Evolutionary conservation across 2,329 filamentous ascomycete species (phyloP), one percentile per base, ranked within the genome.

Genomic region (Venturia pyrina): DNA sequence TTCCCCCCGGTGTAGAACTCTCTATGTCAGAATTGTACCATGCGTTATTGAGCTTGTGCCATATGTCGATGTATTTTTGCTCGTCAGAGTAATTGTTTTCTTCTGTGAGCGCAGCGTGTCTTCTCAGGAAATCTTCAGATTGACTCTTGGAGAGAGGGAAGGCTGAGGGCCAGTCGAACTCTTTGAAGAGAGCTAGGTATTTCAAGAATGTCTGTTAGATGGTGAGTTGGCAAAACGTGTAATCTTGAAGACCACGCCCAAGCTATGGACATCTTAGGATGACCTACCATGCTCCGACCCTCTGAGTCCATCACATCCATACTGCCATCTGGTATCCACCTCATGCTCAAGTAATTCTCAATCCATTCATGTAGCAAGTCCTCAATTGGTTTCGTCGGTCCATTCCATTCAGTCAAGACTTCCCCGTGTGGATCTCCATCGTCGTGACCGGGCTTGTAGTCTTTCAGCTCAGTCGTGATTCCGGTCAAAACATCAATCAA

Each of bases 371-470:
- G 53, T 11, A 59, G 32, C 53, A 59, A 37, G 10, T 37, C 53
- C 21, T 59, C 53, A 37, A 59, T 37, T 2, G 28, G 28, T 13
- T 59, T 59, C 32, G 21, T 37, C 13, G 53, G 53, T n/a, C 53
- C 53, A 15, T 59, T 59, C 28, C 32, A 59, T 59, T 59, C 53
- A 37, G 53, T 59, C 53, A 59, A 40, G 32, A 59, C 19, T 37
- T 59, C n/a, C n/a, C 53, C 53, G n/a, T 59, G 53, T 19, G 53
- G 53, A 59, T 59, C 53, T 37, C 32, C 53, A n/a, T 59, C 53
- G 15, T 59, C 53, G 19, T 21, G 34, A n/a, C 50, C 8, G 28
- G 53, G 53, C 28, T 59, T 59, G 19, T 59, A 37, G 37, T 59
- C 53, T 37, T 40, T 59, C 53, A 59, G 15, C 53, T 59, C 53